phyloP scores from a whole-genome alignment of 805 yeast species.

The Nakazawaea siamensis region DNA sequence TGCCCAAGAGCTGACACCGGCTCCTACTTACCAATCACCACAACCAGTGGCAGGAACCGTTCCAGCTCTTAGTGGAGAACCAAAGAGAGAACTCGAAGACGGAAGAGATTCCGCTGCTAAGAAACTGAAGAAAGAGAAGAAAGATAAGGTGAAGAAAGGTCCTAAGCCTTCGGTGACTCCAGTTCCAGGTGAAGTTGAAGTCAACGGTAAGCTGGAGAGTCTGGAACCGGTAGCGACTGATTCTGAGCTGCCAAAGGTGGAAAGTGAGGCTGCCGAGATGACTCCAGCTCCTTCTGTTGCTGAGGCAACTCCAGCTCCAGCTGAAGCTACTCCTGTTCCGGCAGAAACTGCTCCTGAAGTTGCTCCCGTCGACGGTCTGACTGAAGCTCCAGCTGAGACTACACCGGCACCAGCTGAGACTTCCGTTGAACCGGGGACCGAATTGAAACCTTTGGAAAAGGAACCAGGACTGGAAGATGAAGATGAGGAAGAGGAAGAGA shows the following conservation, averaged over 20 bases:
- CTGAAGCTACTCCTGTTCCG: neutral
- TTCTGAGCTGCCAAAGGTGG: neutral
- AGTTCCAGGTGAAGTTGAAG: slow-evolving; percentile 4
- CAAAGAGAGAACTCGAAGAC: slow-evolving; percentile 10
- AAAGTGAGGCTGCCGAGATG: neutral
- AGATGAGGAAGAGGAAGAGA: slow-evolving; percentile 17
- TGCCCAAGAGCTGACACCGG: neutral
- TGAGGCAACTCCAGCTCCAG: neutral
- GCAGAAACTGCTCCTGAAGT: neutral
- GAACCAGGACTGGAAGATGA: slow-evolving; percentile 13
- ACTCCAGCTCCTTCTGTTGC: neutral
- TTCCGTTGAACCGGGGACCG: slow-evolving; percentile 4
- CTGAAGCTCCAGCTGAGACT: slow-evolving; percentile 2
- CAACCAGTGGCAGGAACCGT: slow-evolving; percentile 1
- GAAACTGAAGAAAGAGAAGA: slow-evolving; percentile 9
- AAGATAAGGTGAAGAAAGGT: slow-evolving; percentile 6
- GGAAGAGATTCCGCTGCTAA: slow-evolving; percentile 5
- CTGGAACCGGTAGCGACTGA: neutral
- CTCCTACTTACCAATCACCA: no score
- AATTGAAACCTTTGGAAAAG: slow-evolving; percentile 14
- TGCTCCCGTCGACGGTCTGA: neutral
- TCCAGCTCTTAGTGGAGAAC: slow-evolving; percentile 4
- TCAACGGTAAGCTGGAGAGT: neutral
- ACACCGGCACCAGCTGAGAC: slow-evolving; percentile 11
- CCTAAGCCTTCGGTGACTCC: slow-evolving; percentile 5